Base-by-base conservation (phyloP, 352 stramenopile species). In the Globisporangium cylindrosporum region DNA sequence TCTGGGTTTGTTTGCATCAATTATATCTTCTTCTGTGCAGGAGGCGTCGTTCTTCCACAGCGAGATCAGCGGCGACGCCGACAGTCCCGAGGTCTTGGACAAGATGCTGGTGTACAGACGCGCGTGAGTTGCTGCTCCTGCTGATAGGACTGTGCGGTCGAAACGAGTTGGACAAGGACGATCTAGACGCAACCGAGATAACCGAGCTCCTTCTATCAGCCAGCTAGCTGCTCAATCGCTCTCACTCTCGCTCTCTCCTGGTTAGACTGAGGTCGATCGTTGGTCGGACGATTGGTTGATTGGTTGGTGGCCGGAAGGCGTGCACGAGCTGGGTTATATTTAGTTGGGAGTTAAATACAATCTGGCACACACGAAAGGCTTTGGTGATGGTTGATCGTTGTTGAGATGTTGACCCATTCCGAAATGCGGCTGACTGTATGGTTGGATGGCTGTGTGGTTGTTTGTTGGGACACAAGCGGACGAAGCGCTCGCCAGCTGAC, bases 51-150 rank as follows among this genome's bases (percentile, higher is more conserved):
- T 95, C 46, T 68, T 73, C 59, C 84, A 95, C 68, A 91, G 79
- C 60, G 80, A 93, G 9, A 69, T 91, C 36, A 91, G 80, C 51
- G 81, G 86, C 6, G 87, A 95, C 69, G 81, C 78, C 5, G 82
- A 95, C 63, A 78, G 77, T 20, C 73, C 77, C 4, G 84, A 91
- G 34, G 70, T 80, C 46, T 75, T 85, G 22, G 76, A 72, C 25
- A 81, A 73, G 36, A 91, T 94, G 83, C 55, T 93, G 70, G 81
- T 94, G 49, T 93, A 77, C 72, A 80, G 77, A 66, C 81, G 75
- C 22, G 51, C 65, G 46, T 78, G 76, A 60, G 15, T 24, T 27
- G 15, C 22, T 54, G 20, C 5, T 6, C n/a, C 10, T 54, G 65
- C 63, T 58, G 41, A 69, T 15, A 24, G 62, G 14, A 56, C 65